Evolutionary conservation across 768 basidiomycete species (phyloP), one percentile per base, ranked within the genome.

Genomic region (Tephrocybe rancida): DNA sequence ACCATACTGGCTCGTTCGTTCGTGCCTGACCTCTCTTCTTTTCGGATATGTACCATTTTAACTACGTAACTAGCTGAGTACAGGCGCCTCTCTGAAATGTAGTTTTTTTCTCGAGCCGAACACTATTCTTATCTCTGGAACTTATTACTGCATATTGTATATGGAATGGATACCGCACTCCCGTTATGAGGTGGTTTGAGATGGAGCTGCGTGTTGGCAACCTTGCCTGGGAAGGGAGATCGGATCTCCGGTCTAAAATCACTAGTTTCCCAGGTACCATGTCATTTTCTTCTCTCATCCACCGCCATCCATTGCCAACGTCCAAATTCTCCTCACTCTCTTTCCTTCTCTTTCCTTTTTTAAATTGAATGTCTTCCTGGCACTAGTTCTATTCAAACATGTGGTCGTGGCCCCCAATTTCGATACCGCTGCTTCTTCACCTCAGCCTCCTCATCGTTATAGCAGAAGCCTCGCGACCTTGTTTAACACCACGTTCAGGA

Each of bases 21-120:
- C 38, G 55, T 52, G 45, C 35, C 52, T 60, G 45, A 48, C 48
- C 32, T 55, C 53, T 59, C 38, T 55, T 58, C 61, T 59, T 62
- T 61, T n/a, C n/a, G n/a, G n/a, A 68, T 69, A 70, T 72, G 71
- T 73, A 73, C 69, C 65, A 71, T 65, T 27, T 66, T 62, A 61
- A 57, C 48, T 60, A 53, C 65, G 61, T 68, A 67, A 59, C 54
- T 59, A 59, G 54, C 51, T 49, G 48, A 52, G 50, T 62, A 59
- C 55, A 63, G 51, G 49, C 52, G 54, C 60, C 59, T 59, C 57
- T 59, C 55, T 56, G 50, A 64, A 56, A 47, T 61, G 61, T 61
- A 56, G 56, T 60, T 56, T 46, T 49, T 58, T 47, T 52, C 34
- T 43, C 35, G 35, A 25, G 27, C 30, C 29, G 32, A 35, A n/a